Evolutionary conservation across 345 rosid species (phyloP).

Genomic region (Populus davidiana): DNA sequence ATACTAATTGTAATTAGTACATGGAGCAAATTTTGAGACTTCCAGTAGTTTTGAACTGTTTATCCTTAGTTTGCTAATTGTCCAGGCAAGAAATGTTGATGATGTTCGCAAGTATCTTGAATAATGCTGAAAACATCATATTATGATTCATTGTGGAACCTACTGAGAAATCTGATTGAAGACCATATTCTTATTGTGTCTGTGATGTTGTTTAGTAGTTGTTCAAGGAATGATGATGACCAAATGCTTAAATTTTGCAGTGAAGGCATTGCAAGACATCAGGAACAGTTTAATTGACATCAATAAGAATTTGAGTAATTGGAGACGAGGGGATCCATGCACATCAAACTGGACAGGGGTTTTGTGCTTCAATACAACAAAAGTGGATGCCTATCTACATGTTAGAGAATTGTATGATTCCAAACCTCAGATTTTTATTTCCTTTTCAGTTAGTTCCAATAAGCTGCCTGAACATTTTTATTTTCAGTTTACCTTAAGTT

Average conservation of each 20-base stretch:
- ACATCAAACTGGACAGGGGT: conserved; percentile 89
- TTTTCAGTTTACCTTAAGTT: neutral
- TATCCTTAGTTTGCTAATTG: neutral
- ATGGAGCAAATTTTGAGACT: neutral
- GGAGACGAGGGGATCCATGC: conserved; percentile 87
- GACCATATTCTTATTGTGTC: neutral
- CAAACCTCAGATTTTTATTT: neutral
- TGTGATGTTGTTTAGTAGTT: neutral
- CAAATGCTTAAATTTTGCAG: conserved; percentile 36
- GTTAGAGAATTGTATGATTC: conserved; percentile 64
- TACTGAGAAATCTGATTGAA: neutral
- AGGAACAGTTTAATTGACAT: conserved; percentile 55
- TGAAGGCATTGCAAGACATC: conserved; percentile 56
- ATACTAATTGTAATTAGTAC: neutral
- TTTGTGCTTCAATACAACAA: conserved; percentile 51
- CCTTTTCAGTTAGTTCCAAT: neutral
- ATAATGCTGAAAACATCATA: neutral
- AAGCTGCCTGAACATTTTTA: neutral
- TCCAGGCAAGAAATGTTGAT: neutral
- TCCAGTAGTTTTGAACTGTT: neutral
- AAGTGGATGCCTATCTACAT: conserved; percentile 73
- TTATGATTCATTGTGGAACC: neutral
- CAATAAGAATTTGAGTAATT: conserved; percentile 57
- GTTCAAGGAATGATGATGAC: neutral
- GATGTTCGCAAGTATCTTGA: neutral